Evolutionary conservation across 2,329 filamentous ascomycete genomes (phyloP).

Genomic region (Pseudogymnoascus sp.): DNA sequence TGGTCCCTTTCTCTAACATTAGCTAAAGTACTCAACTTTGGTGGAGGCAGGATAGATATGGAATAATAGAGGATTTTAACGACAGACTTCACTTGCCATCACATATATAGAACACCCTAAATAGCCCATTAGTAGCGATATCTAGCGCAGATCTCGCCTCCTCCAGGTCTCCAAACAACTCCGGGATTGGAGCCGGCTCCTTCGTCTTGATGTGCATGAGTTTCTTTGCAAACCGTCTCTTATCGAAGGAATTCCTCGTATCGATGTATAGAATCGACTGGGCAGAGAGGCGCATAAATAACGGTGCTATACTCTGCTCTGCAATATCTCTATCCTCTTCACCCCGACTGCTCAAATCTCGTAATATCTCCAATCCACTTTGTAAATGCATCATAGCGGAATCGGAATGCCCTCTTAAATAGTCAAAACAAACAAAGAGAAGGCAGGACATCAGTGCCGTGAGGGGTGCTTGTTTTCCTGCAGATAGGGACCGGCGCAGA

Average conservation of each 20-base stretch:
- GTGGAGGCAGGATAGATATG: not conserved
- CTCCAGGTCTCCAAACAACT: conserved; percentile 18
- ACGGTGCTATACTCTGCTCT: conserved; percentile 18
- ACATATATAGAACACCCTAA: conserved; percentile 20
- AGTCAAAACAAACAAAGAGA: conserved; percentile 26
- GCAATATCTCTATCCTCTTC: conserved; percentile 16
- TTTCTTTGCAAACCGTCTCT: conserved; percentile 16
- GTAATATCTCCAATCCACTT: conserved; percentile 21
- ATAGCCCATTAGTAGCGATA: conserved; percentile 19
- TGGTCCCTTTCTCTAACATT: not conserved
- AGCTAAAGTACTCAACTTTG: not conserved
- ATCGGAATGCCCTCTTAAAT: conserved; percentile 21
- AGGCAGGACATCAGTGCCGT: conserved; percentile 24
- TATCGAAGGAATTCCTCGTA: conserved; percentile 16
- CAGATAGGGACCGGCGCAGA: conserved; percentile 19
- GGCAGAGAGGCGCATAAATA: conserved; percentile 22
- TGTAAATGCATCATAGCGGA: conserved; percentile 25
- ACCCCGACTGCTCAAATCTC: conserved; percentile 9
- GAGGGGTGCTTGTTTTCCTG: conserved; percentile 19
- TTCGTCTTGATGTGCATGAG: conserved; percentile 14
- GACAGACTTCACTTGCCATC: conserved; percentile 11
- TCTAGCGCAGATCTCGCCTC: conserved; percentile 19
- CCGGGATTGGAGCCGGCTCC: conserved; percentile 11
- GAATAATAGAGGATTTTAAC: not conserved
- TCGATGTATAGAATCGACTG: conserved; percentile 25